Base-by-base conservation (phyloP, 2,329 filamentous ascomycete species). In the Thelonectria olida region DNA sequence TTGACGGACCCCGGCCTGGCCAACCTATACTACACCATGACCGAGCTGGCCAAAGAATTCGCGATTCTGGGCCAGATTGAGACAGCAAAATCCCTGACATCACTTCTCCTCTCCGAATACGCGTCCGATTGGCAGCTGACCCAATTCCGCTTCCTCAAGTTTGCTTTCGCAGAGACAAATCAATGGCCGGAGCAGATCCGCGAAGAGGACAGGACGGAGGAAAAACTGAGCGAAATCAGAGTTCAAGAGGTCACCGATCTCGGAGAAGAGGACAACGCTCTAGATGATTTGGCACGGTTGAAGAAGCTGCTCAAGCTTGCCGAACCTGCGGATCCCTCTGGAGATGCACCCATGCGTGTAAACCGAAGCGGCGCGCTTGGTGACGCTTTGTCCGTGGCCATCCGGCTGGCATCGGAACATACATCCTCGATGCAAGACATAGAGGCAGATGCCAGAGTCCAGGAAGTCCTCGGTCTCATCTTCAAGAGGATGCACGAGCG, bases 171-270 rank as follows among this genome's bases (percentile, higher is more conserved):
- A 1, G 67, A 60, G n/a, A 47, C 25, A 2, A 17, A 49, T 8
- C 20, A 38, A 38, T 69, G 65, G 65, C 67, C 67, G 3, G 61
- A 68, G 0, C 55, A 67, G 13, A 68, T 69, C 2, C 19, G 39
- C 0, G 36, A 42, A 1, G 13, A 61, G 7, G 55, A 63, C 0
- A 61, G 61, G 13, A 62, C 34, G 1, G 22, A 48, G 23, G 20
- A 51, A 2, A 42, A 7, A 5, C n/a, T 50, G 2, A 9, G 45
- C 2, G 22, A 55, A 5, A 17, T 62, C 5, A 12, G 41, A 22
- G 4, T 10, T 3, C 5, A 55, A 25, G 15, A 47, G 28, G 12
- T 7, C 3, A 4, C 25, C 8, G 34, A 17, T 22, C 17, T 15
- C 41, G 2, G 36, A 7, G 19, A 38, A 1, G n/a, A 22, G 10